phyloP scores from a whole-genome alignment of 257 asterid genomes.

The Paraleonurus japonicus region DNA sequence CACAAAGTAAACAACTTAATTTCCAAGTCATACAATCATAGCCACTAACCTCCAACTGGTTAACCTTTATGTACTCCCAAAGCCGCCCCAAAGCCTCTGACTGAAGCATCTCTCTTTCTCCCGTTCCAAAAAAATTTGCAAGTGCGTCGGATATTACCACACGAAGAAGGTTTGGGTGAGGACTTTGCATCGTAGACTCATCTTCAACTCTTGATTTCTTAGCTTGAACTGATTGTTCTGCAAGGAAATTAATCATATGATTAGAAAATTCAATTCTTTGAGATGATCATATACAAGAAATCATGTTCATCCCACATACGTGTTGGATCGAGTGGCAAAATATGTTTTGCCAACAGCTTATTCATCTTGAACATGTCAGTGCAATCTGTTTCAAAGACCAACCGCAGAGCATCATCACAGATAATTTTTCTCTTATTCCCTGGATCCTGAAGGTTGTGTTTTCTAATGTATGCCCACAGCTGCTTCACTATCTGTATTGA shows the following conservation, averaged over 20 bases:
- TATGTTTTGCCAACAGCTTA: conserved; percentile 82
- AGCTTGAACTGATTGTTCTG: conserved; percentile 54
- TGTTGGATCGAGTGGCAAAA: conserved; percentile 57
- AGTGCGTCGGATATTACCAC: conserved; percentile 59
- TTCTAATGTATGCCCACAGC: conserved; percentile 78
- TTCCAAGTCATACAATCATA: neutral
- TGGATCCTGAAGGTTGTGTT: conserved; percentile 81
- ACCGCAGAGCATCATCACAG: conserved; percentile 67
- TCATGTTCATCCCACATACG: conserved; percentile 39
- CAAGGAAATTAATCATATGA: conserved; percentile 5
- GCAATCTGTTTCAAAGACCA: conserved; percentile 68
- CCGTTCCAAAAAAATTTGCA: conserved; percentile 51
- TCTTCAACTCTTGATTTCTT: conserved; percentile 52
- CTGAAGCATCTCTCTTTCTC: conserved; percentile 55
- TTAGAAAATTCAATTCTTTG: neutral
- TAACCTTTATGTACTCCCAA: conserved; percentile 71
- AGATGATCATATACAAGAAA: neutral
- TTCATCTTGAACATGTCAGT: conserved; percentile 96
- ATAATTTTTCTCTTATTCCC: conserved; percentile 70
- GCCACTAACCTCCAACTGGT: conserved; percentile 64
- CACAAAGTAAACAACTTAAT: neutral
- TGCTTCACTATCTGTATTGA: conserved; percentile 57
- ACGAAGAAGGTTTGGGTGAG: conserved; percentile 30
- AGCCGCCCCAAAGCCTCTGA: conserved; percentile 57
- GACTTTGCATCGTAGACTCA: conserved; percentile 28